Evolutionary conservation across 352 stramenopile species (phyloP).

Genomic region (Phytophthora melonis): DNA sequence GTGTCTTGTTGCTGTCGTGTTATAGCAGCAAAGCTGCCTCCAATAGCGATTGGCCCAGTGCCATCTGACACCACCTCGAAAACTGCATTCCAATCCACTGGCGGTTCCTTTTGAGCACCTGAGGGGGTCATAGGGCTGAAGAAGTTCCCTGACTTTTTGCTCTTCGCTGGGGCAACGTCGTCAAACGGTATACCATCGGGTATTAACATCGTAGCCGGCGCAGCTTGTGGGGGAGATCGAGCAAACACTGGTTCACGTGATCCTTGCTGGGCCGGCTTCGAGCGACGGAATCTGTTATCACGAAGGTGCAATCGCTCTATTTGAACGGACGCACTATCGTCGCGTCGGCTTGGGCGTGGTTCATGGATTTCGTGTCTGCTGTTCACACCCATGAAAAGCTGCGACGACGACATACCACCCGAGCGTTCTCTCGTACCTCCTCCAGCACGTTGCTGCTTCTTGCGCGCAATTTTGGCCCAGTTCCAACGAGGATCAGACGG

Average conservation of each 20-base stretch:
- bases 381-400: slow-evolving; percentile 4
- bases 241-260: slow-evolving; percentile 18
- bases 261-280: slow-evolving; percentile 13
- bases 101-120: slow-evolving; percentile 13
- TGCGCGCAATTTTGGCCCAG: slow-evolving; percentile 52
- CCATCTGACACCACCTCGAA: slow-evolving; percentile 39
- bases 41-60: background rate
- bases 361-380: slow-evolving; percentile 10
- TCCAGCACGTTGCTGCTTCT: slow-evolving; percentile 38
- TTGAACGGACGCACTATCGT: slow-evolving; percentile 50
- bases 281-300: slow-evolving; percentile 46
- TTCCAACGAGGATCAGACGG: slow-evolving; percentile 57
- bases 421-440: slow-evolving; percentile 4
- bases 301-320: slow-evolving; percentile 60
- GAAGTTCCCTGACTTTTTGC: slow-evolving; percentile 6
- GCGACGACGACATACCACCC: background rate
- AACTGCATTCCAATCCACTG: slow-evolving; percentile 37
- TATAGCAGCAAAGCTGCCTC: slow-evolving; percentile 12
- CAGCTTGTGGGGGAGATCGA: background rate
- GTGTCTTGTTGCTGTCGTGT: slow-evolving; percentile 18
- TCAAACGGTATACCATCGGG: slow-evolving; percentile 30
- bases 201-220: slow-evolving; percentile 7
- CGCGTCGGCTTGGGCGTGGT: slow-evolving; percentile 23
- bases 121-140: slow-evolving; percentile 5
- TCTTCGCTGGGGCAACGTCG: slow-evolving; percentile 20